phyloP scores from a whole-genome alignment of 2,329 filamentous ascomycete genomes.

The Ophiostoma pallidulum region DNA sequence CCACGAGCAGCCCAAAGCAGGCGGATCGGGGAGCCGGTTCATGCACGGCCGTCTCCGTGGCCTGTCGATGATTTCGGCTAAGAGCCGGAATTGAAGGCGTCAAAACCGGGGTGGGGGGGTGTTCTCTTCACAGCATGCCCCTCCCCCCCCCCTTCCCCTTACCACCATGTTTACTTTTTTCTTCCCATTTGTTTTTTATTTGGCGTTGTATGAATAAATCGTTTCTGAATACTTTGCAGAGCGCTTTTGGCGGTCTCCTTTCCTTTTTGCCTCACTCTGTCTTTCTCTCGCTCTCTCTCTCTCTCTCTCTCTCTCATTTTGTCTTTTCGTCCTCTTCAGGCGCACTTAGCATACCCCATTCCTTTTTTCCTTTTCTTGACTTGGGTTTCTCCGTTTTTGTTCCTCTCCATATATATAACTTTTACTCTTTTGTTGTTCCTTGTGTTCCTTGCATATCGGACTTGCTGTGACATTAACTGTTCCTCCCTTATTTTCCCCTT shows the following conservation, averaged over 20 bases:
- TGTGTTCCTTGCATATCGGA: not conserved
- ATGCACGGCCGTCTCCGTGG: conserved; percentile 20
- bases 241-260: conserved; percentile 1
- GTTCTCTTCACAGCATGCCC: no score
- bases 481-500: not conserved
- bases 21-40: conserved; percentile 16
- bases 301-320: not conserved
- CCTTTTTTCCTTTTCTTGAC: conserved; percentile 23
- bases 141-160: no score
- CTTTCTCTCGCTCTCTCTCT: not conserved
- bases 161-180: not conserved
- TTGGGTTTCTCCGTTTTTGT: conserved; percentile 19
- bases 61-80: conserved; percentile 22
- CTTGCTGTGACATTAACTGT: conserved; percentile 7
- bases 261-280: not conserved
- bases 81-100: conserved; percentile 17
- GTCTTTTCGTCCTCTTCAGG: not conserved
- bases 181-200: not conserved
- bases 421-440: not conserved
- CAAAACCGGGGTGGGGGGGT: no score
- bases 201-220: conserved; percentile 11
- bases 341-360: conserved; percentile 1
- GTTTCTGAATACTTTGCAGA: not conserved
- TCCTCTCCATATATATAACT: conserved; percentile 25
- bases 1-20: conserved; percentile 2